phyloP scores from a whole-genome alignment of 2,329 filamentous ascomycete genomes.

The Pseudogymnoascus sp. region DNA sequence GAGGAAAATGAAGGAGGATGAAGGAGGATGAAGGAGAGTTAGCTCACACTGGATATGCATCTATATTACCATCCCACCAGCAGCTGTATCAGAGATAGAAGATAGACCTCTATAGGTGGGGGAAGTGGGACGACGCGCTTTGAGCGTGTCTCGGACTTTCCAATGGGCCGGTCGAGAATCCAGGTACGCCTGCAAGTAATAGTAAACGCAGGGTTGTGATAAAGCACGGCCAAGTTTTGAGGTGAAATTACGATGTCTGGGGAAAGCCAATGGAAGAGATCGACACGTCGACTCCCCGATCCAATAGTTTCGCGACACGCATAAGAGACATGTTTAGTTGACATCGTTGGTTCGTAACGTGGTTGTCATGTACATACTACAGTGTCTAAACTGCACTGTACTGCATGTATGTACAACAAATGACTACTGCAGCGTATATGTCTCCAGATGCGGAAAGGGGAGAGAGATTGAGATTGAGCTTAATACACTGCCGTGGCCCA shows the following conservation, averaged over 20 bases:
- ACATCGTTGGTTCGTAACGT: neutral
- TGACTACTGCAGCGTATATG: neutral
- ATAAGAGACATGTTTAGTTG: neutral
- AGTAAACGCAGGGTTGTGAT: neutral
- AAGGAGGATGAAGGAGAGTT: neutral
- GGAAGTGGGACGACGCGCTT: neutral
- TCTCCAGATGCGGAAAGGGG: neutral
- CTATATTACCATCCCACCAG: slow-evolving; percentile 7
- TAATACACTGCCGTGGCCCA: neutral
- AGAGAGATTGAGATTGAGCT: neutral
- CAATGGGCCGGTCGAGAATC: neutral
- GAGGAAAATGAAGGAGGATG: neutral
- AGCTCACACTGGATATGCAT: neutral
- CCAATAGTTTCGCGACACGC: slow-evolving; percentile 5
- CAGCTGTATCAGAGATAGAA: neutral
- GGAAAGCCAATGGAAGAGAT: slow-evolving; percentile 4
- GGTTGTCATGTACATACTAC: neutral
- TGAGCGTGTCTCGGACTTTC: neutral
- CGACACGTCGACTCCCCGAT: neutral
- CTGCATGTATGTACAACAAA: neutral
- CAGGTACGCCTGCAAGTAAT: slow-evolving; percentile 1
- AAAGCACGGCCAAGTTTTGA: slow-evolving; percentile 1
- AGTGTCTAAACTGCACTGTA: neutral
- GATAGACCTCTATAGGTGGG: slow-evolving; percentile 2
- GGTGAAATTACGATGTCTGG: neutral